Conservation (phyloP, 768 basidiomycete species). For the Auriculariales sp. region DNA sequence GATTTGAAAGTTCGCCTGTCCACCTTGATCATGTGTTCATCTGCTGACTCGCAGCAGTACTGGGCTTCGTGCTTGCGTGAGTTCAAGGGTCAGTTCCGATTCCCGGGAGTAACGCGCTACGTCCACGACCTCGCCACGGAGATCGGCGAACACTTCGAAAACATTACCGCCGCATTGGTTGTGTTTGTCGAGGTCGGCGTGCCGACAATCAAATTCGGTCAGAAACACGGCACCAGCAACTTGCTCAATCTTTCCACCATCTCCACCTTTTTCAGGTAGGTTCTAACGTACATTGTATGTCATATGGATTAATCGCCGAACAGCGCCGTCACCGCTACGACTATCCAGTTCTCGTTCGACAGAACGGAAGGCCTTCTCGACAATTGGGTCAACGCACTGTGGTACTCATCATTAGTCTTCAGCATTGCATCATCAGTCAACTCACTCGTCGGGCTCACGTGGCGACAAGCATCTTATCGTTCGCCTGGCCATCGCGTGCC, state of each 20-base stretch:
- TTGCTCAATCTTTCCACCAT: slow-evolving; percentile 62
- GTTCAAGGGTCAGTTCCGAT: slow-evolving; percentile 59
- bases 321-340: not conserved
- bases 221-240: slow-evolving; percentile 56
- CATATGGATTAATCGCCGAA: no score
- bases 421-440: slow-evolving; percentile 67
- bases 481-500: slow-evolving; percentile 64
- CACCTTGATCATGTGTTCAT: slow-evolving; percentile 4
- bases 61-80: slow-evolving; percentile 60
- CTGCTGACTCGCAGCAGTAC: slow-evolving; percentile 28
- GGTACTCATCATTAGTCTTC: slow-evolving; percentile 65
- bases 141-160: slow-evolving; percentile 50
- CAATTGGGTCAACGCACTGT: slow-evolving; percentile 52
- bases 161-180: slow-evolving; percentile 48
- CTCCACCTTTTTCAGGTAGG: slow-evolving; percentile 65
- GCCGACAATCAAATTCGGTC: slow-evolving; percentile 61
- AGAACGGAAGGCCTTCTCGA: slow-evolving; percentile 22
- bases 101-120: slow-evolving; percentile 57
- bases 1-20: slow-evolving; percentile 43
- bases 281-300: no score
- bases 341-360: slow-evolving; percentile 51
- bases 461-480: slow-evolving; percentile 69
- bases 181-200: slow-evolving; percentile 72
- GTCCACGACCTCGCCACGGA: slow-evolving; percentile 27
- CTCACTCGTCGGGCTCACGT: slow-evolving; percentile 59